phyloP scores from a whole-genome alignment of 1,139 yeast species.

The Suhomyces ambrosiae region DNA sequence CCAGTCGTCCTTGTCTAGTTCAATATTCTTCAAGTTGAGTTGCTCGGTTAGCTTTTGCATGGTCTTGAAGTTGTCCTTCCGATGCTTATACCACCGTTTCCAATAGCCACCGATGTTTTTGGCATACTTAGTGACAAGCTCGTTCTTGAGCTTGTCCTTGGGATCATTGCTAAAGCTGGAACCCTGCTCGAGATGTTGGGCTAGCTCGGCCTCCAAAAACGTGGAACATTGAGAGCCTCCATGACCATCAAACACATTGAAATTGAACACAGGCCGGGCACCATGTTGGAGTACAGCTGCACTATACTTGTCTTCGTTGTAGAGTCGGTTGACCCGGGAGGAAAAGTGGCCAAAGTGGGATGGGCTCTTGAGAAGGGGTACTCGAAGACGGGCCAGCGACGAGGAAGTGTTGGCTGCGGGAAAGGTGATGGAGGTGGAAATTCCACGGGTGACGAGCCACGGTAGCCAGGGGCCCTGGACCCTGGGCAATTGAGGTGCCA shows the following conservation, averaged over 20 bases:
- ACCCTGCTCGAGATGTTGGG: constrained; percentile 55
- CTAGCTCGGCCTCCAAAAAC: constrained; percentile 56
- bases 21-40: constrained; percentile 18
- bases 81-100: constrained; percentile 69
- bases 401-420: constrained; percentile 26
- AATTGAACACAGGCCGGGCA: constrained; percentile 49
- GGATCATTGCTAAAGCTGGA: constrained; percentile 19
- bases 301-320: constrained; percentile 79
- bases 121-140: constrained; percentile 52
- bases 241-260: constrained; percentile 89
- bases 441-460: background rate
- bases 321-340: constrained; percentile 72
- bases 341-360: constrained; percentile 79
- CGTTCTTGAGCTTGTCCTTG: constrained; percentile 26
- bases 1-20: constrained; percentile 49
- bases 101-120: constrained; percentile 82
- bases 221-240: constrained; percentile 80
- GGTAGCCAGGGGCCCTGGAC: no score
- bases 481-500: no score
- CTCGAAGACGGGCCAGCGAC: constrained; percentile 35
- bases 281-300: constrained; percentile 56
- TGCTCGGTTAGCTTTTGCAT: constrained; percentile 28
- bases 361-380: constrained; percentile 68
- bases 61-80: constrained; percentile 44
- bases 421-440: constrained; percentile 29